Evolutionary conservation across 1,139 yeast species (phyloP).

Genomic region (Hansenula lynferdii): DNA sequence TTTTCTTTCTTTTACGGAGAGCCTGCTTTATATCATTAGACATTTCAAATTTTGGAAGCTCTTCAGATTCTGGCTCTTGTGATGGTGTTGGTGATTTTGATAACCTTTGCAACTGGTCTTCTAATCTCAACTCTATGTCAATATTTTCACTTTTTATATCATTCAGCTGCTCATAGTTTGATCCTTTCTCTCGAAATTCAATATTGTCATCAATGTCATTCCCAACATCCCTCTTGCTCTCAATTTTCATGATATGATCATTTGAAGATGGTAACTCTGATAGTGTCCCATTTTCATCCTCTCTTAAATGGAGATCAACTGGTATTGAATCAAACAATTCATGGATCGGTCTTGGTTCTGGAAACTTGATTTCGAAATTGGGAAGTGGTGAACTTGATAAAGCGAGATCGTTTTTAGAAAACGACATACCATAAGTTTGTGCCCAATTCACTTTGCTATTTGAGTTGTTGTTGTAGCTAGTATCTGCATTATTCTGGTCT

Average conservation of each 20-base stretch:
- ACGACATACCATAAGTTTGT: neutral
- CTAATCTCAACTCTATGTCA: neutral
- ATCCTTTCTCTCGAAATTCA: too few species aligned
- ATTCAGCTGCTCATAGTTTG: too few species aligned
- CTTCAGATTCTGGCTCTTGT: neutral
- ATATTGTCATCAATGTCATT: too few species aligned
- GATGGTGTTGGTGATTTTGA: neutral
- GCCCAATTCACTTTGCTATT: neutral
- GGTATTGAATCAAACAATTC: conserved; percentile 11
- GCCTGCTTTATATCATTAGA: neutral
- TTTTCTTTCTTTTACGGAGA: neutral
- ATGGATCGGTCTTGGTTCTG: conserved; percentile 13
- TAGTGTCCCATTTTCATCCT: neutral
- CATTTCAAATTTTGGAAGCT: neutral
- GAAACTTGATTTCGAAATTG: conserved; percentile 12
- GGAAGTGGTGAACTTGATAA: conserved; percentile 12
- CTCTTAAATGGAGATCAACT: neutral
- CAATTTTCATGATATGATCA: too few species aligned
- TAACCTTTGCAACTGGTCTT: neutral
- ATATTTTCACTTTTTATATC: neutral
- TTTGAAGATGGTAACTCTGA: too few species aligned
- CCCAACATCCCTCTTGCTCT: too few species aligned
- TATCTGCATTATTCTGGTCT: too few species aligned
- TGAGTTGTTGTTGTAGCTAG: too few species aligned
- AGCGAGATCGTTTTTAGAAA: neutral